Evolutionary conservation across 257 asterid genomes (phyloP).

Genomic region (Solanum virginianum): DNA sequence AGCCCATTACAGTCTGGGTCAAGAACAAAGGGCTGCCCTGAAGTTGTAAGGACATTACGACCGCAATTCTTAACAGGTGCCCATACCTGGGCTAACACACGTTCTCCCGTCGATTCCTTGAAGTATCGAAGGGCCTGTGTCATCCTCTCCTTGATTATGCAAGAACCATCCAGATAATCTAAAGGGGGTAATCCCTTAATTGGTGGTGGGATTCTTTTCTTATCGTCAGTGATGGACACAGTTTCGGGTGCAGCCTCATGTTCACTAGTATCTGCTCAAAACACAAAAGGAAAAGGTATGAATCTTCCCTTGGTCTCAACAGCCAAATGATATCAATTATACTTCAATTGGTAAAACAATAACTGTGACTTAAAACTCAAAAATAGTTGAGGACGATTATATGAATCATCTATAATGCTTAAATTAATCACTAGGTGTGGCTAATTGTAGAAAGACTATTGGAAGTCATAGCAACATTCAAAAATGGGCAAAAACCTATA

Average conservation of each 20-base stretch:
- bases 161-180: conserved; percentile 50
- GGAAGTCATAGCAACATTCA: background rate
- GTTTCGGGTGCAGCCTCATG: conserved; percentile 29
- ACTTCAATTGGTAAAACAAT: background rate
- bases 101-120: conserved; percentile 66
- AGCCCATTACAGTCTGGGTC: conserved; percentile 76
- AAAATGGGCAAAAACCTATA: background rate
- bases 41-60: conserved; percentile 74
- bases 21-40: conserved; percentile 88
- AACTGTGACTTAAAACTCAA: background rate
- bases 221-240: conserved; percentile 32
- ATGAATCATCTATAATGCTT: background rate
- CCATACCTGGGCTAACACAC: conserved; percentile 89
- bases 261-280: conserved; percentile 28
- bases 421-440: background rate
- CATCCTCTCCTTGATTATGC: conserved; percentile 79
- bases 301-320: background rate
- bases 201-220: conserved; percentile 40
- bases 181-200: conserved; percentile 31
- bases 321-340: background rate
- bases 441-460: background rate
- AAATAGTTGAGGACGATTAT: background rate
- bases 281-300: conserved; percentile 2
- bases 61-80: conserved; percentile 76
- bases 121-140: conserved; percentile 82